Evolutionary conservation across 225 moss, liverwort and hornwort species (phyloP), one percentile per base, ranked within the genome.

Genomic region (Thuidium tamariscinum): DNA sequence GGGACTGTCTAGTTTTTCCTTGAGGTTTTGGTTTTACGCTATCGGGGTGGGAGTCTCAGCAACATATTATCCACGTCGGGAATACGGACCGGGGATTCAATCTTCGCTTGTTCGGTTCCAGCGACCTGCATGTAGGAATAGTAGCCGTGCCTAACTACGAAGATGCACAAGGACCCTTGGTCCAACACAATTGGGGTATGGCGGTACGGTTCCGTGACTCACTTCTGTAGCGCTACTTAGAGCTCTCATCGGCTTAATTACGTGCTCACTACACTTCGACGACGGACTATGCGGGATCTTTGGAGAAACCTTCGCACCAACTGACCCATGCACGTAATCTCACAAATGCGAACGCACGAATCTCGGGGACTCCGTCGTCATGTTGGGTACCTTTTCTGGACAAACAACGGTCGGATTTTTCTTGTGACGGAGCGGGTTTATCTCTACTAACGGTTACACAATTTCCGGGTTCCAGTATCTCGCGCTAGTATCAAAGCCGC

Each of bases 31-130:
- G 57, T 32, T 36, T n/a, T 46, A 72, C 72, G 83, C 86, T 93
- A 93, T 85, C 89, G 85, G 81, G 93, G 93, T 86, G 93, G 93
- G 74, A 93, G 90, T 87, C 93, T 93, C 49, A 93, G 93, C 90
- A 91, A 87, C 93, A 90, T 93, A 80, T 80, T 90, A 79, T 88
- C 83, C 86, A 91, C 93, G 82, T 89, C 90, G 37, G 89, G 89
- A 23, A 61, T 87, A 77, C 87, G 75, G 20, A 85, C 64, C 18
- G 88, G 44, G 21, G 74, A 61, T 41, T 80, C 88, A 60, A 72
- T 85, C 82, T 68, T 27, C 66, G 80, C 63, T 61, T 65, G 80
- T 25, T 61, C 49, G 55, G 83, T 93, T 93, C 93, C 93, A 93
- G 93, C 88, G 91, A 93, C 87, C 93, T 90, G 91, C 93, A 93